Conservation (phyloP, 2,329 filamentous ascomycete genomes). For the Blumeriella jaapii region DNA sequence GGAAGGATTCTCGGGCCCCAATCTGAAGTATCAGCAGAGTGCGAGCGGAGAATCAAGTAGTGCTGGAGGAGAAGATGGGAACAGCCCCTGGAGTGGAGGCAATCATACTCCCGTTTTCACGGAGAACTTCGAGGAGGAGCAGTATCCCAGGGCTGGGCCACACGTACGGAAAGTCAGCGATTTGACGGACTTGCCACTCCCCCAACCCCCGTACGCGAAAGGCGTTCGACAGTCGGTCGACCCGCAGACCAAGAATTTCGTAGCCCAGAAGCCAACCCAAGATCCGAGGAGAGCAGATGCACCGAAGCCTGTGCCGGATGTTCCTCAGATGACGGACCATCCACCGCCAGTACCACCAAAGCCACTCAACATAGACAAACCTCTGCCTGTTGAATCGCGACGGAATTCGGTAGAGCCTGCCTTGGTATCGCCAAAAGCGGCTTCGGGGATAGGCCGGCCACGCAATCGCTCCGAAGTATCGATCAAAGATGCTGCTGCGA, state of each 20-base stretch:
- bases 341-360: conserved; percentile 19
- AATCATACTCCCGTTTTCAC: conserved; percentile 42
- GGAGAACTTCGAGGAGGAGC: conserved; percentile 42
- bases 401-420: conserved; percentile 21
- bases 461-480: conserved; percentile 41
- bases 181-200: conserved; percentile 24
- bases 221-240: conserved; percentile 17
- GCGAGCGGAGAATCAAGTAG: conserved; percentile 13
- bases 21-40: conserved; percentile 16
- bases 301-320: conserved; percentile 15
- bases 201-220: conserved; percentile 23
- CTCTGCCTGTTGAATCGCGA: conserved; percentile 9
- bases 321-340: conserved; percentile 6
- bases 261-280: conserved; percentile 14
- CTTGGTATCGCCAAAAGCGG: conserved; percentile 18
- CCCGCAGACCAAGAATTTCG: conserved; percentile 14
- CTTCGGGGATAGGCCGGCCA: conserved; percentile 29
- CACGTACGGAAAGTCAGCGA: conserved; percentile 27
- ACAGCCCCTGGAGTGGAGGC: conserved; percentile 24
- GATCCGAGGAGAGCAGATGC: conserved; percentile 10
- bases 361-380: conserved; percentile 16
- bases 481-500: conserved; percentile 33
- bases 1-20: conserved; percentile 8
- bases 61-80: conserved; percentile 14
- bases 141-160: conserved; percentile 27